These are phyloP conservation scores for Globisporangium rhizosaccharum DNA, from an alignment of 352 stramenopile genomes.

Conservation along the genomic window DNA sequence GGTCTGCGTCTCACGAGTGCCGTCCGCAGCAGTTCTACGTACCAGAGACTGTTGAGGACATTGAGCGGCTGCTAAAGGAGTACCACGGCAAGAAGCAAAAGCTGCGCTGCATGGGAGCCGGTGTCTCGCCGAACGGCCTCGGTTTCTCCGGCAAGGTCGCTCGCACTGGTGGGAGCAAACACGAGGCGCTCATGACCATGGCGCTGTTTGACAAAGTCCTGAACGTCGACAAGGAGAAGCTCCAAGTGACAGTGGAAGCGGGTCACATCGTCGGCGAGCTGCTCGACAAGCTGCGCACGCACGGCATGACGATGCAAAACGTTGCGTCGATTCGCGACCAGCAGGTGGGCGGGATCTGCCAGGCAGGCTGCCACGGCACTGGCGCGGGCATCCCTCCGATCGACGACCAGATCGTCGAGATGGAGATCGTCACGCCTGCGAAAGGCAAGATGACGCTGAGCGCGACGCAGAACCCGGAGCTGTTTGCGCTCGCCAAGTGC, in stretches of 20 bases:
- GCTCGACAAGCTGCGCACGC: conserved; percentile 60
- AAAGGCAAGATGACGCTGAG: conserved; percentile 88
- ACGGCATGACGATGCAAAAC: conserved; percentile 96
- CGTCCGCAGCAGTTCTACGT: conserved; percentile 59
- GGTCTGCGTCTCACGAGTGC: conserved; percentile 76
- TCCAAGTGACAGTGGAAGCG: conserved; percentile 91
- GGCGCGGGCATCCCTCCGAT: conserved; percentile 93
- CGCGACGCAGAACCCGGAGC: conserved; percentile 60
- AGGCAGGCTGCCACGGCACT: conserved; percentile 95
- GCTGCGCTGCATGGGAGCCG: conserved; percentile 93
- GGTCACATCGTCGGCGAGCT: conserved; percentile 72
- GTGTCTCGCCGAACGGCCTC: conserved; percentile 96
- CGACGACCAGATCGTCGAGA: conserved; percentile 95
- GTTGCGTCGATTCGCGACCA: conserved; percentile 98
- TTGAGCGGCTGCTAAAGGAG: conserved; percentile 50
- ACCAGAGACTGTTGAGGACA: conserved; percentile 63
- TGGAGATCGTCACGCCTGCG: conserved; percentile 95
- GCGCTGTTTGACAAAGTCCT: conserved; percentile 91
- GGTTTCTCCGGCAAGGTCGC: conserved; percentile 66
- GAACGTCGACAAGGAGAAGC: conserved; percentile 82
- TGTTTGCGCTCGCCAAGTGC: conserved; percentile 93
- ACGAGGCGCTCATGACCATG: conserved; percentile 89
- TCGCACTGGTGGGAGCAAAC: conserved; percentile 8
- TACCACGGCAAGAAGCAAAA: conserved; percentile 71
- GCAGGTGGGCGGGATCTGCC: conserved; percentile 95